phyloP scores from a whole-genome alignment of 768 basidiomycete species.

The Cystobasidium tubakii region DNA sequence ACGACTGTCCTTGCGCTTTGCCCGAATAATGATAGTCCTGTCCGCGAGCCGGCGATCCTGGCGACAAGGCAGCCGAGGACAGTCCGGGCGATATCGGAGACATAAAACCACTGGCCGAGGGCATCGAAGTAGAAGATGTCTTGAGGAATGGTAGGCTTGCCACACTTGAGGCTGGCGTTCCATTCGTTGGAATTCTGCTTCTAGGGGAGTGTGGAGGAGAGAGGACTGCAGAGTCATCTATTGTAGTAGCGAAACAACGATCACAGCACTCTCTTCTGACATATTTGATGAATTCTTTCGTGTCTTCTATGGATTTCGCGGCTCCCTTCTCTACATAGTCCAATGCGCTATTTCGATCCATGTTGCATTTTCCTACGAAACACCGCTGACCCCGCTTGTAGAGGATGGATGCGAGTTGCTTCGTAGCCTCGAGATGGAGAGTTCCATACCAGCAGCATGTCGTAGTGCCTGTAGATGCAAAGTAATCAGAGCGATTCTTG shows the following conservation, averaged over 20 bases:
- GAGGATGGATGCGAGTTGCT: slow-evolving; percentile 70
- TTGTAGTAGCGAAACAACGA: slow-evolving; percentile 8
- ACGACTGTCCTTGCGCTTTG: background rate
- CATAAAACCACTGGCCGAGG: background rate
- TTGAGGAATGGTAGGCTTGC: background rate
- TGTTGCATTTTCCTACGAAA: slow-evolving; percentile 70
- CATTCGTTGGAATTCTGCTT: background rate
- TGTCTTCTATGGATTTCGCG: slow-evolving; percentile 53
- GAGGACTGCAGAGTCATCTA: background rate
- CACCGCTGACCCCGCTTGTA: slow-evolving; percentile 56
- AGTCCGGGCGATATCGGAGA: slow-evolving; percentile 5
- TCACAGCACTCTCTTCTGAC: slow-evolving; percentile 53
- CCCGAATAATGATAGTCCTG: background rate
- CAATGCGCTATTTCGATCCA: slow-evolving; percentile 57
- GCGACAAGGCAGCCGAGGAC: background rate
- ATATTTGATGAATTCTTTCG: slow-evolving; percentile 62
- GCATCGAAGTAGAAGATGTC: background rate
- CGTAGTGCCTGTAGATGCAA: slow-evolving; percentile 1
- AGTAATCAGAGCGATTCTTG: too few relatives aligned
- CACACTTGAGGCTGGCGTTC: background rate
- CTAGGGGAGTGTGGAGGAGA: slow-evolving; percentile 12
- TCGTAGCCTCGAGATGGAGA: slow-evolving; percentile 72
- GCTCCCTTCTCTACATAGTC: slow-evolving; percentile 38
- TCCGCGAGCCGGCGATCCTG: slow-evolving; percentile 15
- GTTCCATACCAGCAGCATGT: slow-evolving; percentile 57